These are phyloP conservation scores for Hamamelis virginiana DNA, from an alignment of 164 flowering plant genomes.

Conservation along the genomic window DNA sequence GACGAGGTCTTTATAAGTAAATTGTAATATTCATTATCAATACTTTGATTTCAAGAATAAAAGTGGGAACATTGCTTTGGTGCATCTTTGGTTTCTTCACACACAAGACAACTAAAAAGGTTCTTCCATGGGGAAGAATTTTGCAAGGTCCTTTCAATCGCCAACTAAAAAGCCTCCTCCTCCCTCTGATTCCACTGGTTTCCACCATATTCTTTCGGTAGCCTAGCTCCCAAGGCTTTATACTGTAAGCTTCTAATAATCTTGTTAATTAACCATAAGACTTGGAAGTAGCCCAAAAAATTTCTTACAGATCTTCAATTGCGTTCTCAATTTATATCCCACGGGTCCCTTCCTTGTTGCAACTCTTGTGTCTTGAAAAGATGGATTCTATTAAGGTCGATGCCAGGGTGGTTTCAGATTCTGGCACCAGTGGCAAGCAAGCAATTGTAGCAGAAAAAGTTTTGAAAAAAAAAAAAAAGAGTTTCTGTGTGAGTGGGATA, in stretches of 20 bases:
- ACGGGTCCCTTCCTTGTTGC: not conserved
- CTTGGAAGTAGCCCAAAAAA: not conserved
- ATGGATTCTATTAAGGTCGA: slow-evolving; percentile 29
- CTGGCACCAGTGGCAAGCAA: slow-evolving; percentile 18
- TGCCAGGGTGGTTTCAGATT: slow-evolving; percentile 11
- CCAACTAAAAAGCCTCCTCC: slow-evolving; percentile 3
- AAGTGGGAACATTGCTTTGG: not conserved
- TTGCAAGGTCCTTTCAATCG: slow-evolving; percentile 24
- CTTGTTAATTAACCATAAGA: not conserved
- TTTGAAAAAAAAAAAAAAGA: too few relatives aligned
- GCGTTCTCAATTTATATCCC: not conserved
- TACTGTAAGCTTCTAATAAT: not conserved
- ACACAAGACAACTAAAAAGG: slow-evolving; percentile 22
- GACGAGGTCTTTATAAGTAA: not conserved
- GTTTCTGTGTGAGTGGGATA: too few relatives aligned
- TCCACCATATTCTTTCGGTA: slow-evolving; percentile 17
- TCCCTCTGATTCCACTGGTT: slow-evolving; percentile 11
- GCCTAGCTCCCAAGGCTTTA: slow-evolving; percentile 17
- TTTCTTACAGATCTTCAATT: not conserved
- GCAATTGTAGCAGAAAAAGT: slow-evolving; percentile 1
- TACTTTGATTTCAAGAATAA: not conserved
- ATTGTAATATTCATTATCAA: not conserved
- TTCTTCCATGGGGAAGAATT: slow-evolving; percentile 19
- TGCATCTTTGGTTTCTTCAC: slow-evolving; percentile 25
- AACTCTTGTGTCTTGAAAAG: not conserved